Evolutionary conservation across 306 rosid species (phyloP).

Genomic region (Benincasa hispida): DNA sequence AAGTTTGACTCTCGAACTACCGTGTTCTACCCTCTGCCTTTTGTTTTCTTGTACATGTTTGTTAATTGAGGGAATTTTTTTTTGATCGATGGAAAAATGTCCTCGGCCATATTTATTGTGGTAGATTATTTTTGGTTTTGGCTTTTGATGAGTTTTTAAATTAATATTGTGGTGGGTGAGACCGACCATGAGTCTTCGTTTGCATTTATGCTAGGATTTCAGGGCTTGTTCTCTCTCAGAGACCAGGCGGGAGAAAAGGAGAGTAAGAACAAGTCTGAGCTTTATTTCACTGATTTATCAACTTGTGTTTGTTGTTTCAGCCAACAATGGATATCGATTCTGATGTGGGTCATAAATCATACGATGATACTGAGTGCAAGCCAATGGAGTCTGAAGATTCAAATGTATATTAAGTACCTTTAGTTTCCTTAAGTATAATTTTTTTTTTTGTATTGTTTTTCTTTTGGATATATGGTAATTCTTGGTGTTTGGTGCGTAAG

Average conservation of each 20-base stretch:
- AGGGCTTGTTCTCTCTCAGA: background rate
- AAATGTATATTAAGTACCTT: slow-evolving; percentile 1
- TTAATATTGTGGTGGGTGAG: background rate
- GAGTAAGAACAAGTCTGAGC: background rate
- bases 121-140: background rate
- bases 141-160: background rate
- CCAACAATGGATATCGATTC: slow-evolving; percentile 40
- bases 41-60: background rate
- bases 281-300: background rate
- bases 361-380: slow-evolving; percentile 12
- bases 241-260: background rate
- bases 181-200: background rate
- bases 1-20: background rate
- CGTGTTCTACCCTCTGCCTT: background rate
- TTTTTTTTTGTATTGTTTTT: background rate
- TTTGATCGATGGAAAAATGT: background rate
- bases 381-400: slow-evolving; percentile 40
- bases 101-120: background rate
- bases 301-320: background rate
- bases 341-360: slow-evolving; percentile 11
- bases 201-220: background rate
- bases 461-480: background rate
- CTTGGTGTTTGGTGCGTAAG: background rate
- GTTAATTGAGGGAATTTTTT: background rate
- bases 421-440: background rate